Evolutionary conservation across 1,139 yeast genomes (phyloP), one percentile per base, ranked within the genome.

Genomic region (Geotrichum reessii): DNA sequence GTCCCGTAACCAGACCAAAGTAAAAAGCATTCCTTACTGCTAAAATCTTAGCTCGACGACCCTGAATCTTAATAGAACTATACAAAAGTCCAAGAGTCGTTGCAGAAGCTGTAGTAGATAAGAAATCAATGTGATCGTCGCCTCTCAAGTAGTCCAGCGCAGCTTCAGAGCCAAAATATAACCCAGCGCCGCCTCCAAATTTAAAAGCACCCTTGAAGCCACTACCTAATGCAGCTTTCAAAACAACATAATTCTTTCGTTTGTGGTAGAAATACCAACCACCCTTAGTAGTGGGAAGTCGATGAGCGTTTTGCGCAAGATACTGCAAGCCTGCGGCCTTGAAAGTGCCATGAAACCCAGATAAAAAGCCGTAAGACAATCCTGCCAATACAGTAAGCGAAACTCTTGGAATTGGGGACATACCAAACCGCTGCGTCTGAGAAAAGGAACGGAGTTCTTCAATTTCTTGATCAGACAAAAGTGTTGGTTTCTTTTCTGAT

Each of bases 201-300:
- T 81, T 83, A 19, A 72, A 56, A 0, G 81, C 79, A 27, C 76
- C 77, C 57, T 68, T 71, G 27, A 78, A 62, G 0, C 85, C 87
- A 14, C 67, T 63, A 17, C 73, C 73, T 63, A 81, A 71, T 0
- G 87, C 89, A 27, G 74, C 75, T 58, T 81, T 76, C 48, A 87
- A 73, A 74, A 89, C 83, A 50, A 86, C 87, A 70, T 87, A 87
- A 71, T 87, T 87, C 74, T 88, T 89, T 64, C 90, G 80, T 72
- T 87, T 89, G 72, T 89, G 95, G 72, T 90, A 89, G 69, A 86
- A 87, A 69, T 87, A 90, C 96, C 96, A 89, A 0, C 93, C 95
- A 40, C 91, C 93, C 58, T 84, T 87, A 0, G 87, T 84, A 24
- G 74, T 77, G 3, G 96, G 96, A 62, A 90, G 74, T 52, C 96